Evolutionary conservation across 805 yeast species (phyloP), one percentile per base, ranked within the genome.

Genomic region (Lipomyces yamadae): DNA sequence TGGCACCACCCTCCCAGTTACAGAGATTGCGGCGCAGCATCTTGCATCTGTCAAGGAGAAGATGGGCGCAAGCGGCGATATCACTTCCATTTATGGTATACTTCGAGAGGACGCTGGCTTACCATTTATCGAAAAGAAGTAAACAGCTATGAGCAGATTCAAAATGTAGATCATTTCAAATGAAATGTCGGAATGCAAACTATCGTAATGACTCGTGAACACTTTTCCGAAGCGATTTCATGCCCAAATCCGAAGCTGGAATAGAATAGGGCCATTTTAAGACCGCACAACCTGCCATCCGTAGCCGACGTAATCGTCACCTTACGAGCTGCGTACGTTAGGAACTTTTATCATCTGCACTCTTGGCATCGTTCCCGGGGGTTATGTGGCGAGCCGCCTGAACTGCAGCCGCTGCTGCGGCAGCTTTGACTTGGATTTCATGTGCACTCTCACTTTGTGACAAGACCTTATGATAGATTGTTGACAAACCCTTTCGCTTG

Each of bases 61-160:
- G 45, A 71, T 66, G 11, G 71, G 69, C 35, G 63, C 53, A 54
- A 62, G 64, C 58, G 69, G 73, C 39, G 77, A 75, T 56, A 70
- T 70, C 18, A 63, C 76, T 2, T 70, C 75, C 5, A 66, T 74
- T 34, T 75, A 75, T 59, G 77, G 77, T 33, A 60, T 67, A 34
- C 60, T 72, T 33, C 69, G 77, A 30, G 60, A 66, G 61, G 52
- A 64, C 39, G 75, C 77, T 29, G 77, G 77, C 2, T 66, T 74
- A 5, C 75, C 73, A 2, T 75, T 74, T 60, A 74, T 70, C 48
- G 72, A 69, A 60, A 73, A 72, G 58, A 60, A 64, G 52, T 62
- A 61, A 42, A n/a, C 34, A 15, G 29, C 55, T 8, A 7, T 8
- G 48, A 5, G 13, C 8, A 37, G 48, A 42, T 15, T 42, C 15